Evolutionary conservation across 2,329 filamentous ascomycete genomes (phyloP), one percentile per base, ranked within the genome.

Genomic region (Botrytis elliptica): DNA sequence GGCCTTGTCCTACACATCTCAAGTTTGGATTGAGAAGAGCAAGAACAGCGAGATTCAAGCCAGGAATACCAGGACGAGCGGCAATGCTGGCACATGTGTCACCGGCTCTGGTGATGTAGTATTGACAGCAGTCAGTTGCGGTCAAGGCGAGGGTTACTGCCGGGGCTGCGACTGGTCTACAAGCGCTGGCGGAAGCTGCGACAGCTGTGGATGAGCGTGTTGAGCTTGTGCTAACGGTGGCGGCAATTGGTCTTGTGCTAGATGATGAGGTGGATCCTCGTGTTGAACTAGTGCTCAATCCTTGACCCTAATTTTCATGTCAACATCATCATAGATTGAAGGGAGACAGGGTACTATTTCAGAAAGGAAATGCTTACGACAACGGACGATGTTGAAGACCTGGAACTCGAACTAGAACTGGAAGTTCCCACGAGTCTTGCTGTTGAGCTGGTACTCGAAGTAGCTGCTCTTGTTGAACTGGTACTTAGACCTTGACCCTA

Each of bases 81-180:
- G 40, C 40, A 64, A 71, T 63, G 9, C 29, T 36, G 14, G 59
- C 59, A 40, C 69, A 71, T 46, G 42, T 71, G 25, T 71, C 69
- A n/a, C 55, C 42, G 7, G 29, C 18, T 14, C 7, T 29, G 36
- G 44, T 62, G 25, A 64, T 36, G 33, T 46, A 38, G 33, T 71
- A 71, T 40, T 64, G 20, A 52, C 59, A 71, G 25, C 59, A 71
- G 36, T 64, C 36, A 4, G 29, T 46, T 16, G 18, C 22, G 12
- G 29, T 71, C 25, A 55, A 63, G 2, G 42, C 18, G 18, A 71
- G 55, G 25, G 42, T 64, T 22, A 1, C 16, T 6, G 69, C 33
- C 6, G 69, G 69, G 16, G 55, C 38, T 25, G 29, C 12, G 16
- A 55, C 42, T n/a, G 69, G 33, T 29, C 9, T 46, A 38, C 59